Conservation (phyloP, 208 protist genomes). For the Cochliopodium minus region DNA sequence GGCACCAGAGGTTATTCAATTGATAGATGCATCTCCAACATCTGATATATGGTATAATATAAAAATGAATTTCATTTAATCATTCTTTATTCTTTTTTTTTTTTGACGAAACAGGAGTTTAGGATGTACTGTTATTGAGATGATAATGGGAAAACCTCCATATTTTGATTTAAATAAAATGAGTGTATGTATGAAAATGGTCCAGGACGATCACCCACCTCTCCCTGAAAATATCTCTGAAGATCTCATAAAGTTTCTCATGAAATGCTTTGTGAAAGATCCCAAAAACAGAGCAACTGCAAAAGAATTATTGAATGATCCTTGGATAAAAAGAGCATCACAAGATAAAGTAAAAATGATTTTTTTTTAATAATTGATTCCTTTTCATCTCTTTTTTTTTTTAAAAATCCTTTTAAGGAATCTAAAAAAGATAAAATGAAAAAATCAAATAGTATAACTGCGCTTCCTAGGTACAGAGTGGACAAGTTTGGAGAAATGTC, state of each 20-base stretch:
- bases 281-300: neutral
- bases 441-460: no score
- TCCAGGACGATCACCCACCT: neutral
- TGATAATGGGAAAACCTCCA: neutral
- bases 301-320: neutral
- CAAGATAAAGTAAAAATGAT: no score
- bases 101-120: no score
- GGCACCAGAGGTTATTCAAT: constrained; percentile 5
- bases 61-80: no score
- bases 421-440: no score
- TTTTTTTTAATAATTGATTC: no score
- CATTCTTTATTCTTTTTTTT: no score
- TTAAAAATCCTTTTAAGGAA: no score
- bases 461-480: no score
- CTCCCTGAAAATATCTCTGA: neutral
- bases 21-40: neutral
- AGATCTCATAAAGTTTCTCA: neutral
- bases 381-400: no score
- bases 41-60: constrained; percentile 7
- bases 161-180: constrained; percentile 5
- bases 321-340: no score
- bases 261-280: neutral
- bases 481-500: no score
- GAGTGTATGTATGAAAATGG: neutral
- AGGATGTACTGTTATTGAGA: neutral